Conservation (phyloP, 73 alveolate genomes). For the Breviolum minutum region DNA sequence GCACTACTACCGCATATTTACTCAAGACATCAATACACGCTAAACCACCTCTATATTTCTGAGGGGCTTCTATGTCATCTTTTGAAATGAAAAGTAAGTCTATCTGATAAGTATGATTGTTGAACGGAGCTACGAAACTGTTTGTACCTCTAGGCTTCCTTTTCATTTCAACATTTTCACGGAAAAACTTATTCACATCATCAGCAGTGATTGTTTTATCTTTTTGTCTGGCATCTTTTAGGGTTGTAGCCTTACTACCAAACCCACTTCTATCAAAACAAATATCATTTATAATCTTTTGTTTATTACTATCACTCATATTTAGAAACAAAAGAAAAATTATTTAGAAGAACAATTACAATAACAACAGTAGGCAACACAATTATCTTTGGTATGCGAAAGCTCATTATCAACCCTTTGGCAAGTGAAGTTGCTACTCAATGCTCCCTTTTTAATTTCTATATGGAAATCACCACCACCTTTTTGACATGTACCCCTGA, state of each 20-base stretch:
- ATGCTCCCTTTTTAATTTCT: not conserved
- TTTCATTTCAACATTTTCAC: not conserved
- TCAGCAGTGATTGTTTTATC: not conserved
- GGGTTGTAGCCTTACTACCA: no score
- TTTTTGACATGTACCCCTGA: not conserved
- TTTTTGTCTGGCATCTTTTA: no score
- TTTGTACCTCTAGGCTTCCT: not conserved
- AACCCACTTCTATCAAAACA: no score
- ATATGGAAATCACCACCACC: no score
- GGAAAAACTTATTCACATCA: not conserved
- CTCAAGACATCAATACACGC: not conserved
- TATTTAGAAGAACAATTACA: no score
- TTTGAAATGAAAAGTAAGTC: not conserved
- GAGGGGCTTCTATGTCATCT: not conserved
- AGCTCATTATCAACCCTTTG: not conserved
- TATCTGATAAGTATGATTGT: not conserved
- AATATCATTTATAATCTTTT: no score
- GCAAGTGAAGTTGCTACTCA: not conserved
- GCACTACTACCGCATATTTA: constrained; percentile 11
- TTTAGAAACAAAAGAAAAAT: no score
- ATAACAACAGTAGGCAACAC: not conserved
- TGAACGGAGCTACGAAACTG: not conserved
- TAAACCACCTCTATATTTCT: not conserved
- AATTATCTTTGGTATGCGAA: not conserved
- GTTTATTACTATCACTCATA: no score